phyloP scores from a whole-genome alignment of 148 eudicot species.

The Agrostemma githago region DNA sequence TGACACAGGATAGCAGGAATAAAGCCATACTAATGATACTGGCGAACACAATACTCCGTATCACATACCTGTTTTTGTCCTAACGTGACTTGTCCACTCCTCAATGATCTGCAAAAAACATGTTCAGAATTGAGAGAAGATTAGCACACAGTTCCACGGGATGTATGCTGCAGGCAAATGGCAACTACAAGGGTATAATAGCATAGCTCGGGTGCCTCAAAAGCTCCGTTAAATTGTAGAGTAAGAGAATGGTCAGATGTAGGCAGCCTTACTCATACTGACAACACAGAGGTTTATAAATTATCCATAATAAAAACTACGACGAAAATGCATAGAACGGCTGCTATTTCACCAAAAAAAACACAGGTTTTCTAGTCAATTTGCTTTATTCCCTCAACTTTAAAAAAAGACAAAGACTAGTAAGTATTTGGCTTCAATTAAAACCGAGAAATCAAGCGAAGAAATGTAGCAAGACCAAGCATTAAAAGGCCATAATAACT shows the following conservation, averaged over 20 bases:
- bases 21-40: not conserved
- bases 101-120: slow-evolving; percentile 51
- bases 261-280: too few relatives aligned
- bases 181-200: not conserved
- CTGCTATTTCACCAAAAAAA: too few relatives aligned
- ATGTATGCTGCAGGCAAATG: not conserved
- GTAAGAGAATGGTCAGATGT: too few relatives aligned
- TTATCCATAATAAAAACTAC: too few relatives aligned
- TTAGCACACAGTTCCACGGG: not conserved
- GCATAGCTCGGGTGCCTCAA: too few relatives aligned
- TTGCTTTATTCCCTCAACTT: too few relatives aligned
- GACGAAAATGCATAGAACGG: too few relatives aligned
- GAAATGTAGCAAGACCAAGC: slow-evolving; percentile 37
- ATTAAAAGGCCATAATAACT: slow-evolving; percentile 22
- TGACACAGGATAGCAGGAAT: not conserved
- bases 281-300: too few relatives aligned
- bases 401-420: too few relatives aligned
- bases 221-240: too few relatives aligned
- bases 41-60: not conserved
- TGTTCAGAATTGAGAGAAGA: slow-evolving; percentile 8
- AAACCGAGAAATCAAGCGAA: not conserved
- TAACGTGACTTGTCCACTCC: slow-evolving; percentile 67
- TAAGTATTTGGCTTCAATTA: too few relatives aligned
- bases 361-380: too few relatives aligned
- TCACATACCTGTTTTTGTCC: slow-evolving; percentile 50